Evolutionary conservation across 805 yeast species (phyloP), one percentile per base, ranked within the genome.

Genomic region (Cyberlindnera euphorbiiphila): DNA sequence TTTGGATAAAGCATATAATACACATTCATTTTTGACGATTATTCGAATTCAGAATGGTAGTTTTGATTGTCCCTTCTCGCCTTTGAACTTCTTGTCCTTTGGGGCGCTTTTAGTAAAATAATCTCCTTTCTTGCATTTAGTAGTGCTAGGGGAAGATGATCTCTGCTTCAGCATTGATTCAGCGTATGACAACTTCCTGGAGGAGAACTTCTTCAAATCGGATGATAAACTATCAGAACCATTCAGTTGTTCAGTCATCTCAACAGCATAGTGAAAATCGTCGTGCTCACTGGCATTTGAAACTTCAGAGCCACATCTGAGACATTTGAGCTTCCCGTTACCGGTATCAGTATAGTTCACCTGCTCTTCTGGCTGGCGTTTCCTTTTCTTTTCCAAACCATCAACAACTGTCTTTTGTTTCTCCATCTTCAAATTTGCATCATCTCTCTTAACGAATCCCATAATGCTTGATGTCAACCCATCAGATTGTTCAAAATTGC

Each of bases 201-300:
- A 21, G 13, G 39, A 35, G 30, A 39, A 39, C 35, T 36, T 39
- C 22, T 31, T 34, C 28, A 32, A 33, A 25, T 45, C 46, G 19
- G 37, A 24, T 4, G 47, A 36, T 7, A 48, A 20, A 37, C 51
- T 48, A 4, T 39, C 49, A 1, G 46, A 49, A 6, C 68, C 67
- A 47, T 72, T 71, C 21, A 71, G 39, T 29, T 57, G 62, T 37
- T 66, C 64, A 1, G 77, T 72, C 6, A 77, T 56, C 15, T 69
- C 71, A 32, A 68, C 38, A 0, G 83, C 83, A 29, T 65, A 51
- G 46, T 77, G 83, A 43, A 56, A 76, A 51, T 77, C 84, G 29
- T 60, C 59, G 50, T 77, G 84, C 42, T 77, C 83, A 13, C 56
- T 20, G 4, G 22, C 30, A 34, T 60, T 56, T 9, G 35, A 45